A percentile compares a stretch with the other conserved stretches of the same genome.
phyloP scores from a whole-genome alignment of 1,139 yeast species.

The Suhomyces bribrorum region DNA sequence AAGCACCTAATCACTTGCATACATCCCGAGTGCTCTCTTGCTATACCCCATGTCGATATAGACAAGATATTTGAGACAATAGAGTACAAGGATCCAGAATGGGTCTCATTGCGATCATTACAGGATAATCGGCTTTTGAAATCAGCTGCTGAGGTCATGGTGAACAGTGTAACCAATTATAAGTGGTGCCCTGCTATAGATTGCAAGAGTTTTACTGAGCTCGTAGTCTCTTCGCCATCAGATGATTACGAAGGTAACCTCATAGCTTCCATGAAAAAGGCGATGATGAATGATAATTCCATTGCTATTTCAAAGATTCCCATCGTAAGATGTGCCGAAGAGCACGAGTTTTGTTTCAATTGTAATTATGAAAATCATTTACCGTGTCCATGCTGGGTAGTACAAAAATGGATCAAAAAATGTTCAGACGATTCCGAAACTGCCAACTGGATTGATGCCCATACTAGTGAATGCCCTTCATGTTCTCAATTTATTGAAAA shows the following conservation, averaged over 20 bases:
- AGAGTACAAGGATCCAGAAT: conserved; percentile 10
- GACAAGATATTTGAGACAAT: conserved; percentile 20
- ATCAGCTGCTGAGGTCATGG: conserved; percentile 47
- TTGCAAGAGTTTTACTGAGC: conserved; percentile 57
- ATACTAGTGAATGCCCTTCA: conserved; percentile 82
- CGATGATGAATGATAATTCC: conserved; percentile 14
- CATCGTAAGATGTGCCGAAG: conserved; percentile 61
- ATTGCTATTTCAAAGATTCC: conserved; percentile 19
- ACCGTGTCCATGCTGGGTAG: conserved; percentile 78
- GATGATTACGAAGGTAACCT: conserved; percentile 22
- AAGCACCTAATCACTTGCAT: conserved; percentile 72
- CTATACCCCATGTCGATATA: conserved; percentile 36
- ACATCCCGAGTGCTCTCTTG: conserved; percentile 37
- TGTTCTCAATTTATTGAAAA: conserved; percentile 66
- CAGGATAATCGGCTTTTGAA: conserved; percentile 19
- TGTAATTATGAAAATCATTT: conserved; percentile 80
- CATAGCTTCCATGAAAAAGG: conserved; percentile 10
- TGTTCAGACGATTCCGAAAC: conserved; percentile 90
- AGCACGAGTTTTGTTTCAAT: conserved; percentile 75
- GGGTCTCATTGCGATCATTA: conserved; percentile 11
- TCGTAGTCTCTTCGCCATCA: conserved; percentile 26
- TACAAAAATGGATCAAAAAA: conserved; percentile 72
- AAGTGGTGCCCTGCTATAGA: conserved; percentile 91
- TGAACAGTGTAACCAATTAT: conserved; percentile 50
- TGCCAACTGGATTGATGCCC: conserved; percentile 82